phyloP scores from a whole-genome alignment of 768 basidiomycete genomes.

The Tulasnella sp. region DNA sequence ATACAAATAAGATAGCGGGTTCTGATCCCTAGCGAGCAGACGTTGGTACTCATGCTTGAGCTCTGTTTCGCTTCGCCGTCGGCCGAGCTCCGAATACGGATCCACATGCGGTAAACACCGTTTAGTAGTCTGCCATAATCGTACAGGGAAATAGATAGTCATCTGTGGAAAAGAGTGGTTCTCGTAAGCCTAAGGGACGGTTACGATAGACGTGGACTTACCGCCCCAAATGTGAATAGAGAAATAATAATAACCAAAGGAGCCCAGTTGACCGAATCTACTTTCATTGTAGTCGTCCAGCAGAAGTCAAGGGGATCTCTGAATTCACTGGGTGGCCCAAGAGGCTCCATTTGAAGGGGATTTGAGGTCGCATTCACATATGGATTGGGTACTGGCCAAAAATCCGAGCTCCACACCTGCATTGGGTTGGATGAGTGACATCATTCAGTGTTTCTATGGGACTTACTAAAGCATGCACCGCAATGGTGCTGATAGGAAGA shows the following conservation, averaged over 20 bases:
- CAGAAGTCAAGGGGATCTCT: conserved; percentile 59
- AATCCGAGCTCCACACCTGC: conserved; percentile 54
- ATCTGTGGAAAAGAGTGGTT: conserved; percentile 32
- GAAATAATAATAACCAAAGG: conserved; percentile 49
- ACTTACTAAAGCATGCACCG: conserved; percentile 50
- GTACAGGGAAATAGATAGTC: conserved; percentile 57
- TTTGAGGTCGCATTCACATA: conserved; percentile 44
- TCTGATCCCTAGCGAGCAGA: conserved; percentile 45
- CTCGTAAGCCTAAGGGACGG: background rate
- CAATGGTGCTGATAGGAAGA: conserved; percentile 64
- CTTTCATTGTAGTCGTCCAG: conserved; percentile 65
- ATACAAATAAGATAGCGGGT: conserved; percentile 61
- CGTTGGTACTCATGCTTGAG: conserved; percentile 61
- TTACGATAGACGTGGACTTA: conserved; percentile 26
- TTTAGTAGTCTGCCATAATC: conserved; percentile 42
- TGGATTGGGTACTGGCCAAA: conserved; percentile 59
- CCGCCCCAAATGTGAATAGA: conserved; percentile 36
- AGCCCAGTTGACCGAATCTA: conserved; percentile 55
- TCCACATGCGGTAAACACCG: conserved; percentile 52
- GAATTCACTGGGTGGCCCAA: conserved; percentile 45
- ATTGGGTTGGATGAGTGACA: background rate
- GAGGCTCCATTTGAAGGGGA: conserved; percentile 36
- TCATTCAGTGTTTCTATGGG: background rate
- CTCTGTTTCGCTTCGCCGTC: conserved; percentile 39
- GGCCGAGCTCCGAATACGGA: conserved; percentile 57